Evolutionary conservation across 441 rosid species (phyloP).

Genomic region (Lepidium campestre): DNA sequence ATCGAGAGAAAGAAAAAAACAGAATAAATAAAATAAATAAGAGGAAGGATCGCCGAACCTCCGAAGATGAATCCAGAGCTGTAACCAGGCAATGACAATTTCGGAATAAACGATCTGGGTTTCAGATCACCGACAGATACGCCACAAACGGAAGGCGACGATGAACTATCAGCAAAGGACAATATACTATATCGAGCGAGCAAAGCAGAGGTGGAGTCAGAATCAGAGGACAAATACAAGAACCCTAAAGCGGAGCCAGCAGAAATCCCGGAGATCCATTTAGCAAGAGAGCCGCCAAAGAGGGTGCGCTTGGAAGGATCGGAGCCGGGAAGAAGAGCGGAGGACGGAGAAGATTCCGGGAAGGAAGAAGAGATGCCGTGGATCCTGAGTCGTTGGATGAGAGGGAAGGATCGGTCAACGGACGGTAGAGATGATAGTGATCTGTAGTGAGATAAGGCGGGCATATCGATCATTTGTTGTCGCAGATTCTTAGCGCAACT

Average conservation of each 20-base stretch:
- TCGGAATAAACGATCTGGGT: constrained; percentile 29
- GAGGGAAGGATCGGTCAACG: constrained; percentile 22
- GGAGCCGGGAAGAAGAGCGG: constrained; percentile 12
- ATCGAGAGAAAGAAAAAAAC: neutral
- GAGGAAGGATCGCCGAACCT: constrained; percentile 33
- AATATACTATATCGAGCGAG: constrained; percentile 21
- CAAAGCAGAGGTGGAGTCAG: constrained; percentile 26
- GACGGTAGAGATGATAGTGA: constrained; percentile 34
- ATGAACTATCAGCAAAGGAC: constrained; percentile 44
- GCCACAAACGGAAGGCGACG: constrained; percentile 27
- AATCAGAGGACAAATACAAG: constrained; percentile 33
- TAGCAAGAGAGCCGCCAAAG: constrained; percentile 20
- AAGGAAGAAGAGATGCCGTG: constrained; percentile 37
- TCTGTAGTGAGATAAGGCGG: constrained; percentile 33
- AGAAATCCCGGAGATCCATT: constrained; percentile 48
- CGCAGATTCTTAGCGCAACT: neutral
- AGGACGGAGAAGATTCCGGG: constrained; percentile 27
- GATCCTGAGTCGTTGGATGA: constrained; percentile 41
- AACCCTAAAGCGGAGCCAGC: constrained; percentile 53
- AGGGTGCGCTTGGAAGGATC: constrained; percentile 1
- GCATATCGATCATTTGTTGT: constrained; percentile 9
- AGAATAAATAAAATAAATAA: neutral
- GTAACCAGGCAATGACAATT: constrained; percentile 54
- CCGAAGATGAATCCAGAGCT: constrained; percentile 51
- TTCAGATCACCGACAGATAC: constrained; percentile 29